Conservation (phyloP, 192 early-diverging fungal species). For the Radiomyces spectabilis region DNA sequence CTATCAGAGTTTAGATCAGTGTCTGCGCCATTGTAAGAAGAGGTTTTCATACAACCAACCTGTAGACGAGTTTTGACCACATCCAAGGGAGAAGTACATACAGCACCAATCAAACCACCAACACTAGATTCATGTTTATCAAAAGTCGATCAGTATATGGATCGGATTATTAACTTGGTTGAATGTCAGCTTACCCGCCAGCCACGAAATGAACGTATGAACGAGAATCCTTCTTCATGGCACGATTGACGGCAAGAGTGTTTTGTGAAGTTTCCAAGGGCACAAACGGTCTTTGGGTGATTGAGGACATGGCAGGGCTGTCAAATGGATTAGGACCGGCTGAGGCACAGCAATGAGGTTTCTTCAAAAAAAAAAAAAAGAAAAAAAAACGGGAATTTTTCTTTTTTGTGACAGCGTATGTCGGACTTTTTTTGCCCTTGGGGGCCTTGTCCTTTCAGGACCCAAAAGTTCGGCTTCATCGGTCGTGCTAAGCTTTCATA, state of each 20-base stretch:
- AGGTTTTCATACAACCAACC: conserved; percentile 33
- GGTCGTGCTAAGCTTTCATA: too few species aligned
- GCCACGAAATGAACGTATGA: conserved; percentile 51
- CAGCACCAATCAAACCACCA: conserved; percentile 76
- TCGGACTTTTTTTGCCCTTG: too few species aligned
- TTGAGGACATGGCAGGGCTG: not conserved
- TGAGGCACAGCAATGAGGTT: not conserved
- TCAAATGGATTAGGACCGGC: not conserved
- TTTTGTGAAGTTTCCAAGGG: not conserved
- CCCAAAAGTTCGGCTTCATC: too few species aligned
- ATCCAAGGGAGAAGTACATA: conserved; percentile 87
- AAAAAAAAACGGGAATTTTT: conserved; percentile 5
- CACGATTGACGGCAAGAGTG: not conserved
- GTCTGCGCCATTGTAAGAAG: not conserved
- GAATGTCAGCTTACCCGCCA: conserved; percentile 47
- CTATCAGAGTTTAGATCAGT: conserved; percentile 7
- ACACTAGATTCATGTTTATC: conserved; percentile 29
- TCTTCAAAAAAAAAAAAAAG: not conserved
- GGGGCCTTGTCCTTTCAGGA: too few species aligned
- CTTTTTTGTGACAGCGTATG: too few species aligned
- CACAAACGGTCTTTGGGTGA: not conserved
- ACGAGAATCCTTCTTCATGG: conserved; percentile 5
- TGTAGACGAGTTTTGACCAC: conserved; percentile 93
- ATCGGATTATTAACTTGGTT: not conserved
- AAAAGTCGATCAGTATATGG: not conserved